Conservation (phyloP, 768 basidiomycete genomes). For the Tubosaeta sp. region DNA sequence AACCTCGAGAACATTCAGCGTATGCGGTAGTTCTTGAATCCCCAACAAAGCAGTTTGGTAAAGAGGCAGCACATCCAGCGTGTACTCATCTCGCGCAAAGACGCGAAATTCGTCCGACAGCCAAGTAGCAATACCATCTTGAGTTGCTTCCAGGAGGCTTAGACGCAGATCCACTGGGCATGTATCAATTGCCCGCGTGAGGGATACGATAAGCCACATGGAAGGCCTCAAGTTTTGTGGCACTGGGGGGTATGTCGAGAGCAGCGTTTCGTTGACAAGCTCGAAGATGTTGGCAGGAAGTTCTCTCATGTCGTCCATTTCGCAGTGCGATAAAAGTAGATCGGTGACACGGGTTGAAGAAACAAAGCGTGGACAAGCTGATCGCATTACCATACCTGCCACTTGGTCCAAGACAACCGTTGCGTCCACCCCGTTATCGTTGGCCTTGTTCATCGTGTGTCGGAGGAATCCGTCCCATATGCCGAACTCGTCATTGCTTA, state of each 20-base stretch:
- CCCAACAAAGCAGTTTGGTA: slow-evolving; percentile 57
- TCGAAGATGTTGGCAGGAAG: slow-evolving; percentile 53
- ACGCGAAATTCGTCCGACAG: slow-evolving; percentile 52
- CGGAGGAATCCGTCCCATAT: slow-evolving; percentile 59
- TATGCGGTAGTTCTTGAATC: slow-evolving; percentile 44
- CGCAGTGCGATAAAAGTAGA: slow-evolving; percentile 51
- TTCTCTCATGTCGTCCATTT: slow-evolving; percentile 46
- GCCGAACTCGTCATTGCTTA: slow-evolving; percentile 49
- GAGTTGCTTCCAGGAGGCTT: slow-evolving; percentile 43
- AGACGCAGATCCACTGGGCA: slow-evolving; percentile 49
- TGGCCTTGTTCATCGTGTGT: slow-evolving; percentile 48
- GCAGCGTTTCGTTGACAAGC: slow-evolving; percentile 57
- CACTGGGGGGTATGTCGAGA: slow-evolving; percentile 63
- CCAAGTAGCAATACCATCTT: slow-evolving; percentile 60
- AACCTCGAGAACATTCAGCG: slow-evolving; percentile 37
- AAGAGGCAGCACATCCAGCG: slow-evolving; percentile 56
- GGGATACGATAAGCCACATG: slow-evolving; percentile 58
- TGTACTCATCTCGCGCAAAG: slow-evolving; percentile 52
- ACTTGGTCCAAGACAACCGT: slow-evolving; percentile 52
- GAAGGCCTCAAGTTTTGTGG: slow-evolving; percentile 48
- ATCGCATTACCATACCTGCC: slow-evolving; percentile 42
- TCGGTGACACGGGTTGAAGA: slow-evolving; percentile 57
- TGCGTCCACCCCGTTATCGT: slow-evolving; percentile 57
- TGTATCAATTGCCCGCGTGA: slow-evolving; percentile 49
- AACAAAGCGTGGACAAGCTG: slow-evolving; percentile 36